These are phyloP conservation scores for Trametes cubensis DNA, from an alignment of 768 basidiomycete genomes.

Conservation along the genomic window DNA sequence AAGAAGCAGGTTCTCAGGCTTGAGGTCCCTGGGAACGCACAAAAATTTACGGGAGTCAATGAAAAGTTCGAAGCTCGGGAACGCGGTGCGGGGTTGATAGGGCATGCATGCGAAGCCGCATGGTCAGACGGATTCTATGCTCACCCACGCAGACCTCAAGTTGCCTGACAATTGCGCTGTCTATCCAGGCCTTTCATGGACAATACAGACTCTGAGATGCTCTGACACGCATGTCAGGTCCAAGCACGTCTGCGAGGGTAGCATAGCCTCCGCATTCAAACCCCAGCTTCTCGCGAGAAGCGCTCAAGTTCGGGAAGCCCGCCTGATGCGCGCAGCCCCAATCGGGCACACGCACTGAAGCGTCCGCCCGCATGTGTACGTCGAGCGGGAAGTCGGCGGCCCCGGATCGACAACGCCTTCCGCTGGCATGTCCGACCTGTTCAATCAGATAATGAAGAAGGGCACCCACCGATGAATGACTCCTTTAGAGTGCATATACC, in stretches of 20 bases:
- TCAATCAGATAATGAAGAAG: not conserved
- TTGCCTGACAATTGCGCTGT: too few relatives aligned
- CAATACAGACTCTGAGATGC: too few relatives aligned
- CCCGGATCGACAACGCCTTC: not conserved
- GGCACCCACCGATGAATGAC: slow-evolving; percentile 77
- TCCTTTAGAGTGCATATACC: slow-evolving; percentile 88
- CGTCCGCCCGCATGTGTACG: not conserved
- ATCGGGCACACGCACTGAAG: not conserved
- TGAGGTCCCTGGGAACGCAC: slow-evolving; percentile 57
- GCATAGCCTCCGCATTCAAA: too few relatives aligned
- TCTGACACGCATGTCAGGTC: too few relatives aligned
- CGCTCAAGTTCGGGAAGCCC: not conserved
- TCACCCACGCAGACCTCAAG: too few relatives aligned
- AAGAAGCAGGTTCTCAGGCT: slow-evolving; percentile 89
- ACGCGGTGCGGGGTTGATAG: not conserved
- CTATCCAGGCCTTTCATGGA: too few relatives aligned
- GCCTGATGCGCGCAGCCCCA: slow-evolving; percentile 1
- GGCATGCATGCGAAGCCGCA: not conserved
- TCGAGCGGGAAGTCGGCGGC: not conserved
- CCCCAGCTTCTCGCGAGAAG: not conserved
- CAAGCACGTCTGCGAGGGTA: too few relatives aligned
- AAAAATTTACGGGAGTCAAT: slow-evolving; percentile 8
- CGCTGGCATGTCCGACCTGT: not conserved
- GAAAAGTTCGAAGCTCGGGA: not conserved
- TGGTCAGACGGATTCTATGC: too few relatives aligned